Conservation (phyloP, 345 rosid species). For the Arabis alpina region DNA sequence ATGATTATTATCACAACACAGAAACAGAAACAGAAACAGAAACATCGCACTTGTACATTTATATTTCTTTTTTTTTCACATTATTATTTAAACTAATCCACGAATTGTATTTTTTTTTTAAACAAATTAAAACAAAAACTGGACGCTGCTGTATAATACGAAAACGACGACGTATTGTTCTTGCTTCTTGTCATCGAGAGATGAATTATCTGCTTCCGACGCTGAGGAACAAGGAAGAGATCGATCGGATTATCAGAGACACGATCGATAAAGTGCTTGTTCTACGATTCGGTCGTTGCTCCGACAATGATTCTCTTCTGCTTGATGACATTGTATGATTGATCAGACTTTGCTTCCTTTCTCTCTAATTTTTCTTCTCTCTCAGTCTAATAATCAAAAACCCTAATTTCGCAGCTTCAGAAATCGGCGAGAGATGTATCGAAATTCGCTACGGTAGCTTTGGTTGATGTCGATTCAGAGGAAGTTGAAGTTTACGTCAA, state of each 20-base stretch:
- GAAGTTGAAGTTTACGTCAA: slow-evolving; percentile 82
- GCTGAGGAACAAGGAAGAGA: slow-evolving; percentile 72
- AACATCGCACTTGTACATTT: slow-evolving; percentile 23
- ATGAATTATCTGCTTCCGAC: slow-evolving; percentile 63
- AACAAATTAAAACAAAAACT: background rate
- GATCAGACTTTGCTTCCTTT: background rate
- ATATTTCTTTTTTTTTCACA: slow-evolving; percentile 1
- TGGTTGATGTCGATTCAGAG: slow-evolving; percentile 73
- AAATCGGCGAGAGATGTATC: slow-evolving; percentile 79
- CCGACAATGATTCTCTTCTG: slow-evolving; percentile 65
- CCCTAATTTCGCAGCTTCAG: slow-evolving; percentile 55
- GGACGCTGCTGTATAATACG: background rate
- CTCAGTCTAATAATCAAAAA: background rate
- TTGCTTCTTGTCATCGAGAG: too few relatives aligned
- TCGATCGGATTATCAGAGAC: slow-evolving; percentile 71
- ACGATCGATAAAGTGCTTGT: slow-evolving; percentile 90
- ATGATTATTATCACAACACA: slow-evolving; percentile 17
- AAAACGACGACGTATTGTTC: slow-evolving; percentile 37
- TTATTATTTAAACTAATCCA: slow-evolving; percentile 12
- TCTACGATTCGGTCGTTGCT: slow-evolving; percentile 80
- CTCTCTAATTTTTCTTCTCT: background rate
- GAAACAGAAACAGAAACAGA: background rate
- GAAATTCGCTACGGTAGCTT: slow-evolving; percentile 64
- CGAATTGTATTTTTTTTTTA: too few relatives aligned
- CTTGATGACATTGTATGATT: slow-evolving; percentile 68